These are phyloP conservation scores for Dothideomycetes sp. DNA, from an alignment of 2,329 filamentous ascomycete genomes.

Conservation along the genomic window DNA sequence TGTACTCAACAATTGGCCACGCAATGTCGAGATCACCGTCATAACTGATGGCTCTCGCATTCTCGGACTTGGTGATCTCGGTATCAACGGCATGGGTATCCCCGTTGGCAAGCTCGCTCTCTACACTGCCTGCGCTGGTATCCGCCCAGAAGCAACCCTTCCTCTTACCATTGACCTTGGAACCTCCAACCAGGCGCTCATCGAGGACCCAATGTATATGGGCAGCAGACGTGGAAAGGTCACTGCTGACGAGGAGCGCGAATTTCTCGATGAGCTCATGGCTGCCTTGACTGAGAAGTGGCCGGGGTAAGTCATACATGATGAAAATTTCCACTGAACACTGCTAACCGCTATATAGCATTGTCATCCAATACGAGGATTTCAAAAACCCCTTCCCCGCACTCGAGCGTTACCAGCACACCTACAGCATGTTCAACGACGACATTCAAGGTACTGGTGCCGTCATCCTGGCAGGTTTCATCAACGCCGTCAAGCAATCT, in stretches of 20 bases:
- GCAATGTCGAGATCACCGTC: conserved; percentile 89
- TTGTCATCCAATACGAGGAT: conserved; percentile 88
- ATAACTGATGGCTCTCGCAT: conserved; percentile 93
- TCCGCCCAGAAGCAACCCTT: conserved; percentile 62
- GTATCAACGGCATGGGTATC: conserved; percentile 96
- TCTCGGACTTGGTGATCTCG: conserved; percentile 85
- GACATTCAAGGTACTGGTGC: conserved; percentile 84
- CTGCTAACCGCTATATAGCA: conserved; percentile 33
- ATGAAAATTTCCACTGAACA: conserved; percentile 3
- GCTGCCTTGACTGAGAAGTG: conserved; percentile 68
- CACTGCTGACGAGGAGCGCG: conserved; percentile 64
- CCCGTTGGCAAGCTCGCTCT: conserved; percentile 92
- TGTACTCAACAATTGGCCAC: conserved; percentile 89
- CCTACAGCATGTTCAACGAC: conserved; percentile 95
- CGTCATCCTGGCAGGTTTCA: conserved; percentile 77
- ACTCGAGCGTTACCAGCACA: conserved; percentile 76
- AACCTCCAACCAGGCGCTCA: conserved; percentile 50
- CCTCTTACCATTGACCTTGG: conserved; percentile 53
- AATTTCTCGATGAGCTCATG: conserved; percentile 98
- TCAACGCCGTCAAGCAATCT: conserved; percentile 69
- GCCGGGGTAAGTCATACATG: conserved; percentile 43
- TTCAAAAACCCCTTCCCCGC: conserved; percentile 97
- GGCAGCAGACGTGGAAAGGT: conserved; percentile 78
- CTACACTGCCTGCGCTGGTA: conserved; percentile 91
- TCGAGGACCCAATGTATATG: conserved; percentile 81